A percentile compares a stretch with the other conserved stretches of the same genome.
phyloP scores from a whole-genome alignment of 495 filamentous ascomycete genomes.

The Aspergillus egyptiacus region DNA sequence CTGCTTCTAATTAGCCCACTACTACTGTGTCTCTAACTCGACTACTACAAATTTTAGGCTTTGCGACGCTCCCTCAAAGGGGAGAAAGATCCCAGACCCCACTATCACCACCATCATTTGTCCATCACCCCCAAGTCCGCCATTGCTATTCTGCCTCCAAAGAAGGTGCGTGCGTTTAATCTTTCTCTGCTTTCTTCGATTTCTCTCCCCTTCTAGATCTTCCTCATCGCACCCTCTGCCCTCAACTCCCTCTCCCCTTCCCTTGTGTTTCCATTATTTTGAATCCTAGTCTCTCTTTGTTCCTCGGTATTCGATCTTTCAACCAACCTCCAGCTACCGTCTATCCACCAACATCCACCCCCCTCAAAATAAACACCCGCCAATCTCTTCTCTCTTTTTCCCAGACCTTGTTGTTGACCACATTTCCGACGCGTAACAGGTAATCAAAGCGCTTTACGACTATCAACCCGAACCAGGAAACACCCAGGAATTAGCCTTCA shows the following conservation, averaged over 20 bases:
- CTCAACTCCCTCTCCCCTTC: conserved; percentile 7
- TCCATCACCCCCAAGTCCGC: conserved; percentile 89
- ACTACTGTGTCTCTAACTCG: conserved; percentile 10
- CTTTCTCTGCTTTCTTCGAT: conserved; percentile 9
- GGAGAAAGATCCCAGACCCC: conserved; percentile 68
- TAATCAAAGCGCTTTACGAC: conserved; percentile 94
- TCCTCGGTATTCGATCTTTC: background rate
- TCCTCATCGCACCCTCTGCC: conserved; percentile 2
- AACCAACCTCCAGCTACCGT: background rate
- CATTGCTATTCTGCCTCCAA: conserved; percentile 91
- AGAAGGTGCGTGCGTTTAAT: conserved; percentile 63
- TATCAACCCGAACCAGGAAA: conserved; percentile 65
- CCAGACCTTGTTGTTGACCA: conserved; percentile 14
- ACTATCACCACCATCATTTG: conserved; percentile 66
- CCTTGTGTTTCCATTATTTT: conserved; percentile 1
- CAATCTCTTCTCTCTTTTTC: conserved; percentile 2
- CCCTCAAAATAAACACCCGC: too few relatives aligned
- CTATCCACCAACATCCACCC: too few relatives aligned
- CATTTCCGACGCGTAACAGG: conserved; percentile 47
- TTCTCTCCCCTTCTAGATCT: conserved; percentile 3
- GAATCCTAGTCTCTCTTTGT: conserved; percentile 6
- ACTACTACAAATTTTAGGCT: conserved; percentile 45
- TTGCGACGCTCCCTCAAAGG: conserved; percentile 82
- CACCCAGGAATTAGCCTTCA: conserved; percentile 78
- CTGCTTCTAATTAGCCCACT: conserved; percentile 14